Base-by-base conservation (phyloP, 192 early-diverging fungal genomes). In the Coemansia sp. region DNA sequence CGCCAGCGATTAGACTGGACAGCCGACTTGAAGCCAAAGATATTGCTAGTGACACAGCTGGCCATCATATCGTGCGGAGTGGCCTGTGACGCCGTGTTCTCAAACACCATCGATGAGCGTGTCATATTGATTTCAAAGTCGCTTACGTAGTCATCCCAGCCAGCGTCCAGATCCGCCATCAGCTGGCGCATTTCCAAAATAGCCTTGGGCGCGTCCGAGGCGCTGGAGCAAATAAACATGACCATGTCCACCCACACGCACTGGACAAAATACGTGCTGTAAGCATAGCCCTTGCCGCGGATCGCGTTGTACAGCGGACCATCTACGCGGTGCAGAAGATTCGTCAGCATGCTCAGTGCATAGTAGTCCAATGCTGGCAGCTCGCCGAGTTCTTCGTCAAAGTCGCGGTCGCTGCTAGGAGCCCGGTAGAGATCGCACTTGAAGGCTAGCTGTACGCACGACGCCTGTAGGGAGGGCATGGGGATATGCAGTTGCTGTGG, bases 221-320 rank as follows among this genome's bases (percentile, higher is more conserved):
- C 84, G 10, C 68, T 41, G 12, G 23, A 32, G 44, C 69, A 72
- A 10, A 10, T n/a, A 9, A 80, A 72, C 12, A 78, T 32, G 5
- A 93, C 67, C 61, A 84, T 79, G 12, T 86, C 85, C 0, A 85
- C 65, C 90, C 91, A 91, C 29, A 82, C 21, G n/a, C 74, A 70
- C 15, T 86, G 69, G 27, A 68, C 60, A 21, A 95, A 65, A 2
- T 81, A 84, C 11, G 87, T 86, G 64, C 86, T 90, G 71, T 95
- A 95, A 0, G 94, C 91, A 62, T 86, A 92, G 23, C 90, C 89
- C 29, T 81, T 80, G 15, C 93, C 93, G 39, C 94, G 87, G 25
- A 94, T 86, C 0, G 88, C 87, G 9, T 84, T 90, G 79, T 89
- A 92, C 4, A 95, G 76, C 0, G 92, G 91, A 0, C 94, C 94